Percentiles rank a stretch among this genome's conserved stretches.
These are phyloP conservation scores for Athelia sp. DNA, from an alignment of 1,284 basidiomycete species.

Conservation along the genomic window DNA sequence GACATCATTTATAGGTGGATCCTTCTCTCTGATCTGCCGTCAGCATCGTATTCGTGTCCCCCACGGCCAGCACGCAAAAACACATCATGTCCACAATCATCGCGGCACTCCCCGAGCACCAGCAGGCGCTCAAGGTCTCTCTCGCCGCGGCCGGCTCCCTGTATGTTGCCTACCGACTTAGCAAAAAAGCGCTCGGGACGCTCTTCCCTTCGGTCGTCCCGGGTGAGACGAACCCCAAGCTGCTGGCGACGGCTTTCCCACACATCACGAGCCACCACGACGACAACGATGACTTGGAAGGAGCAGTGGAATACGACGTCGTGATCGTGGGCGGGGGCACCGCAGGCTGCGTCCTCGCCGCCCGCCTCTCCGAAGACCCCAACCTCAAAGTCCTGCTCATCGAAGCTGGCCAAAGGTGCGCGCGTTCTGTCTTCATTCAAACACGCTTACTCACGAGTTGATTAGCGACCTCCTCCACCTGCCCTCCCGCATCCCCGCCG, in stretches of 20 bases:
- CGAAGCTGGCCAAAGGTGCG: conserved; percentile 61
- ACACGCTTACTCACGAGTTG: conserved; percentile 39
- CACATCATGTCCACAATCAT: too few species aligned
- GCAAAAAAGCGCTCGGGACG: not conserved
- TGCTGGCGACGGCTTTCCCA: not conserved
- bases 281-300: not conserved
- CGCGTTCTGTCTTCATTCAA: conserved; percentile 24
- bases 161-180: not conserved
- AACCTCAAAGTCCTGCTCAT: conserved; percentile 53
- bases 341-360: conserved; percentile 63
- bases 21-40: too few species aligned
- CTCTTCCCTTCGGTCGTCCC: not conserved
- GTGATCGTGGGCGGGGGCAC: conserved; percentile 41
- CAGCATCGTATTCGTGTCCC: too few species aligned
- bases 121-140: not conserved
- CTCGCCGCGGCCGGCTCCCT: not conserved
- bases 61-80: too few species aligned
- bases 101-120: not conserved
- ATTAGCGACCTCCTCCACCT: conserved; percentile 31
- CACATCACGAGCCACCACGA: not conserved
- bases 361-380: conserved; percentile 57
- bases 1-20: too few species aligned
- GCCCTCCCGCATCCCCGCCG: conserved; percentile 43
- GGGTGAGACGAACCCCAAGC: not conserved
- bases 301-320: not conserved